Percentiles rank a stretch among this genome's conserved stretches.
Evolutionary conservation across 768 basidiomycete species (phyloP).

Genomic region (Infundibulicybe gibba): DNA sequence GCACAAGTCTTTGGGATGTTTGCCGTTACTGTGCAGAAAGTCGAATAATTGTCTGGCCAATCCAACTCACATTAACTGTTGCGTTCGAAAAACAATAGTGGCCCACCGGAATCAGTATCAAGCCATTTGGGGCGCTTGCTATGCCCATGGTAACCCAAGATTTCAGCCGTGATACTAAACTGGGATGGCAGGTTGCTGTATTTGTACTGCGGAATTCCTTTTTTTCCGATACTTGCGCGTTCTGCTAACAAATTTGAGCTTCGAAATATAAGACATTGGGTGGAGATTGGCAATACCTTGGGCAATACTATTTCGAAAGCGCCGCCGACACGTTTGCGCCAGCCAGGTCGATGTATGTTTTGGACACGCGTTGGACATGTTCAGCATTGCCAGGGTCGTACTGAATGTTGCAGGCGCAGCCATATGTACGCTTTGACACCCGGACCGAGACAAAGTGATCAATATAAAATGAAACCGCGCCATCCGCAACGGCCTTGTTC

Average conservation of each 20-base stretch:
- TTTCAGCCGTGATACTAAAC: constrained; percentile 1
- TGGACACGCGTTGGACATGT: constrained; percentile 6
- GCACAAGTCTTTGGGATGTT: too few relatives aligned
- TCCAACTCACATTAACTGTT: too few relatives aligned
- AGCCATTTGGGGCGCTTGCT: constrained; percentile 13
- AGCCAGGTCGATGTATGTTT: too few relatives aligned
- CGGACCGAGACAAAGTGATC: constrained; percentile 20
- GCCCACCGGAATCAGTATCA: constrained; percentile 13
- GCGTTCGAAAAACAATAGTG: not conserved
- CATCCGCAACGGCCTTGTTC: constrained; percentile 29
- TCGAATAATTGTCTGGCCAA: too few relatives aligned
- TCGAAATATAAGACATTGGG: not conserved
- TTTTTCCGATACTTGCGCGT: constrained; percentile 16
- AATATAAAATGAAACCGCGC: constrained; percentile 23
- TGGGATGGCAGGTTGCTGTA: not conserved
- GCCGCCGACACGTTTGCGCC: too few relatives aligned
- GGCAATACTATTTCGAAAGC: too few relatives aligned
- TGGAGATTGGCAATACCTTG: too few relatives aligned
- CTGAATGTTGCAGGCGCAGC: constrained; percentile 12
- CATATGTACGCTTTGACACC: constrained; percentile 21
- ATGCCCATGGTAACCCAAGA: constrained; percentile 17
- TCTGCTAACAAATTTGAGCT: constrained; percentile 5
- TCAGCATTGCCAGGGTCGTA: constrained; percentile 14
- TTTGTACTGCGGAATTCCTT: constrained; percentile 13
- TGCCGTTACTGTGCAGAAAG: too few relatives aligned